Percentiles rank a stretch among this genome's conserved stretches.
These are phyloP conservation scores for Leccinum arenicola DNA, from an alignment of 768 basidiomycete genomes.

Conservation along the genomic window DNA sequence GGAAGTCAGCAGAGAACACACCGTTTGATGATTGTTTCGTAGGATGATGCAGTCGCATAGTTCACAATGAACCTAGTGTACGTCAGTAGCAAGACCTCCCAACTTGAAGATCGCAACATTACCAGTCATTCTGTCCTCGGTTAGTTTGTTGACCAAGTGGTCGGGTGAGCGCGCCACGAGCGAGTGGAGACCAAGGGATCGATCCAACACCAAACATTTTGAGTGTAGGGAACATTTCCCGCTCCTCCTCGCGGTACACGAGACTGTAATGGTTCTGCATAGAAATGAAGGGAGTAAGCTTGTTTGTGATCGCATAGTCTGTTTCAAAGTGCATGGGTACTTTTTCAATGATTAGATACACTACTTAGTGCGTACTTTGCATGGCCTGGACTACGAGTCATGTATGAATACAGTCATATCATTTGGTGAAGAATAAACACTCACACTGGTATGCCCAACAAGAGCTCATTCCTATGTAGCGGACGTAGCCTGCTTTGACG, in stretches of 20 bases:
- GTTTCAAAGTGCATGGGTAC: slow-evolving; percentile 3
- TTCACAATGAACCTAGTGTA: slow-evolving; percentile 22
- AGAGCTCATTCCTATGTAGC: slow-evolving; percentile 45
- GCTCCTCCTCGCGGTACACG: slow-evolving; percentile 60
- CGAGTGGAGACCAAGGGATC: slow-evolving; percentile 46
- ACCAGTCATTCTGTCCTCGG: slow-evolving; percentile 26
- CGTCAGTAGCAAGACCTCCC: slow-evolving; percentile 4
- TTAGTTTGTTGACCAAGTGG: slow-evolving; percentile 31
- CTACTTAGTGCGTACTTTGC: slow-evolving; percentile 30
- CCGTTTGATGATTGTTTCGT: slow-evolving; percentile 30
- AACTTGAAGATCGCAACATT: not conserved
- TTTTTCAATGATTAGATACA: not conserved
- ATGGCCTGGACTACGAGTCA: slow-evolving; percentile 36
- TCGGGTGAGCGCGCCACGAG: slow-evolving; percentile 35
- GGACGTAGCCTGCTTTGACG: slow-evolving; percentile 46
- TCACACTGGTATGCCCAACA: slow-evolving; percentile 41
- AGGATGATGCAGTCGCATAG: slow-evolving; percentile 23
- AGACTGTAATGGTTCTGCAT: slow-evolving; percentile 64
- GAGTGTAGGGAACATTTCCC: slow-evolving; percentile 54
- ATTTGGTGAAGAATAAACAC: slow-evolving; percentile 2
- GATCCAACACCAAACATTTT: slow-evolving; percentile 43
- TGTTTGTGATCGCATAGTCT: slow-evolving; percentile 42
- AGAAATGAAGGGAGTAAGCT: slow-evolving; percentile 53
- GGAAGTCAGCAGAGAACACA: not conserved
- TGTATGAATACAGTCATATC: slow-evolving; percentile 2